Base-by-base conservation (phyloP, 1,284 basidiomycete species). In the Meira nashicola region DNA sequence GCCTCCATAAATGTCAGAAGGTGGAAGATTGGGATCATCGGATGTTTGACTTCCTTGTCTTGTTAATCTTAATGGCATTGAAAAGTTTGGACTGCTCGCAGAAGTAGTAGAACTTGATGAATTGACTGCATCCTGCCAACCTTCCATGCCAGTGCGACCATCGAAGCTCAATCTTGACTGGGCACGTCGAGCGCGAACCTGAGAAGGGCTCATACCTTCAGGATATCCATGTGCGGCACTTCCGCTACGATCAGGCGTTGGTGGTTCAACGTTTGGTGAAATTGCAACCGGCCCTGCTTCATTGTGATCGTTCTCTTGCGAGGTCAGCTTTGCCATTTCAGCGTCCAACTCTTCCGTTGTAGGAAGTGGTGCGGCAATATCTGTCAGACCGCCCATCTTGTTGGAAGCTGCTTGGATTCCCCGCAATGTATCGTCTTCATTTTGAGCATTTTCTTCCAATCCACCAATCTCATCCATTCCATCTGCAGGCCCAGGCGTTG, bases 301-400 rank as follows among this genome's bases (percentile, higher is more conserved):
- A 7, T 17, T 15, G 2, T 14, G 43, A 19, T 44, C 54, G 14
- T 57, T 39, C 52, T 54, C 52, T 25, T 25, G 25, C 14, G 58
- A 50, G 4, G 65, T 67, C 48, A 73, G 54, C 57, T 66, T 69
- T 38, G 62, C 68, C 70, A 73, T 71, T 61, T 73, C 70, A 57
- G 70, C 65, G 39, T 71, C 71, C 39, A 70, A 54, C 46, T 73
- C 70, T 25, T 64, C 63, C 58, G 68, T 63, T 46, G 77, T 76
- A 1, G 75, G 78, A 11, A 33, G 28, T 33, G 3, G 28, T 4
- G 28, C 28, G 28, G 28, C 8, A 3, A 88, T 83, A 0, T 81
- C 80, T 21, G 9, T 21, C 3, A 56, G 55, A 15, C 28, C 25
- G 46, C 40, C 54, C 19, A 55, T n/a, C 43, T 47, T 52, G 7